Evolutionary conservation across 805 yeast species (phyloP), one percentile per base, ranked within the genome.

Genomic region (Wickerhamiella kurtzmanii): DNA sequence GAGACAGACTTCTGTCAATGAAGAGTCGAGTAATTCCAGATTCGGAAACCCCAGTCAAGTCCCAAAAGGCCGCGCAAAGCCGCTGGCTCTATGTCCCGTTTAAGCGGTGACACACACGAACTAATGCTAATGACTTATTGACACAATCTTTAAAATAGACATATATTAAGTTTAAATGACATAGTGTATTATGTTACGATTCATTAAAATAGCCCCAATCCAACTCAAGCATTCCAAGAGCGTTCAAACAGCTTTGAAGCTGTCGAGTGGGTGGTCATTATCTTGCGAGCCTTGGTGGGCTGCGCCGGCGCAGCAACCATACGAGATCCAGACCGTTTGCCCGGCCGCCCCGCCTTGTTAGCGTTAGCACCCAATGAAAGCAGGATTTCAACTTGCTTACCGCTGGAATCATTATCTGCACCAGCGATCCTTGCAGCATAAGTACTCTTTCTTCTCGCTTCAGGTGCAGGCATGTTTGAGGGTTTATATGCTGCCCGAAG

Each of bases 371-470:
- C 49, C 25, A 50, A 28, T 1, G 49, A 42, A 22, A 44, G 44
- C 32, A 50, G 19, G 35, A 54, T 49, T 36, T 52, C 56, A 3
- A 49, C 50, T 11, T 18, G 41, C 41, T 38, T 38, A 4, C 8
- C 25, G 6, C n/a, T 17, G 2, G 50, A 37, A 4, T 40, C 50
- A n/a, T 22, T 9, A 9, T 50, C 53, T 2, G 44, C 22, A 2
- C 50, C 48, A 5, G 48, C 18, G 9, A 54, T 22, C 17, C 53
- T 51, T 18, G 56, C 38, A 13, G 57, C 54, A 17, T 50, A 52
- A 4, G 51, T 49, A 18, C 38, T 35, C 21, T 3, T 4, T 13
- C 19, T 15, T 11, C 17, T 9, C 2, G 41, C 41, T 5, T 25
- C 16, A 38, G 41, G 22, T 5, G 22, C n/a, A 15, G 41, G 22